Percentiles rank a stretch among this genome's conserved stretches.
These are phyloP conservation scores for Boletus insuetus DNA, from an alignment of 768 basidiomycete species.

Conservation along the genomic window DNA sequence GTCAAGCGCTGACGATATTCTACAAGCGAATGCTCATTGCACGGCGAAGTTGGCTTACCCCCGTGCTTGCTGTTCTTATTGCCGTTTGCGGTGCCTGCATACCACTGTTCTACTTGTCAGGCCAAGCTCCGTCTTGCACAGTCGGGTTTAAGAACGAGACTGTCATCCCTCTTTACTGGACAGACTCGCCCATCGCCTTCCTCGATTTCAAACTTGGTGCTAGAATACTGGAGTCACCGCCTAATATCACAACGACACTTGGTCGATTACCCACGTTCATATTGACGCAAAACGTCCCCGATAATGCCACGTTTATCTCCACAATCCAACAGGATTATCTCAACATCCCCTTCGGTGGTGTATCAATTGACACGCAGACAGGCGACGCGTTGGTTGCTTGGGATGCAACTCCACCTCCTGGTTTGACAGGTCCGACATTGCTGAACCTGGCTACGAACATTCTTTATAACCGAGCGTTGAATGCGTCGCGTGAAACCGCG, in stretches of 20 bases:
- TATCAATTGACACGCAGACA: conserved; percentile 55
- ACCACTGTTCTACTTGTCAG: conserved; percentile 61
- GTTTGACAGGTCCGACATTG: conserved; percentile 55
- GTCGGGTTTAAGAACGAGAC: conserved; percentile 36
- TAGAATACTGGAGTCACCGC: conserved; percentile 51
- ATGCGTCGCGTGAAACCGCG: conserved; percentile 41
- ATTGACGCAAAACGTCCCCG: conserved; percentile 39
- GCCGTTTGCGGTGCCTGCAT: conserved; percentile 64
- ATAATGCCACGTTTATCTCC: conserved; percentile 60
- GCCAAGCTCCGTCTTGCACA: conserved; percentile 51
- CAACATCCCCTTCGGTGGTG: conserved; percentile 62
- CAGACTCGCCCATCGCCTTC: conserved; percentile 40
- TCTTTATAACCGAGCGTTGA: conserved; percentile 60
- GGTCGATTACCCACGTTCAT: conserved; percentile 40
- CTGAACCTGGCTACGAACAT: conserved; percentile 69
- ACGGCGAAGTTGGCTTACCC: conserved; percentile 67
- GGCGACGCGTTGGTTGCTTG: conserved; percentile 62
- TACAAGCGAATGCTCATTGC: conserved; percentile 65
- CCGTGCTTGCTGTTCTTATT: conserved; percentile 49
- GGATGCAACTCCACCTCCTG: conserved; percentile 62
- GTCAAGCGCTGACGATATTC: conserved; percentile 71
- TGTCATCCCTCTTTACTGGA: conserved; percentile 52
- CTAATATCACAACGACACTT: conserved; percentile 46
- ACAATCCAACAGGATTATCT: conserved; percentile 49
- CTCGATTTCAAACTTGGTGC: conserved; percentile 33